Evolutionary conservation across 2,329 filamentous ascomycete species (phyloP).

Genomic region (Domatiomyces catenatus): DNA sequence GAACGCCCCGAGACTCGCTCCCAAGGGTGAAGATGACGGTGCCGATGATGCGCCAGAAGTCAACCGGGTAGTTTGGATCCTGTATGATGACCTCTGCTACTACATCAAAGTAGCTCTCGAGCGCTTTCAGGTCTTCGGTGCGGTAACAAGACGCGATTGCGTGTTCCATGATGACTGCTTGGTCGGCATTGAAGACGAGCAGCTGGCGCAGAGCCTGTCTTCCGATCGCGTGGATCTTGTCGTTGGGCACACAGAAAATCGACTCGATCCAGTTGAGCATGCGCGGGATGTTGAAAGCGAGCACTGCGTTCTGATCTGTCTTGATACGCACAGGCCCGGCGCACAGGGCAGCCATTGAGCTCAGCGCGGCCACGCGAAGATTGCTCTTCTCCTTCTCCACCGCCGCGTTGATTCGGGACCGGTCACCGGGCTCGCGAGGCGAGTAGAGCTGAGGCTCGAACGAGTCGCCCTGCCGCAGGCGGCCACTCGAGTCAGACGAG

Average conservation of each 20-base stretch:
- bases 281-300: slow-evolving; percentile 81
- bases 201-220: slow-evolving; percentile 76
- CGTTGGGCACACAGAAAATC: slow-evolving; percentile 83
- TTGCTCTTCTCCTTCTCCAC: slow-evolving; percentile 97
- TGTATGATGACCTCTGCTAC: slow-evolving; percentile 76
- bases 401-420: slow-evolving; percentile 66
- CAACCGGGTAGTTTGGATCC: slow-evolving; percentile 62
- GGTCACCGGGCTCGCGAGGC: slow-evolving; percentile 36
- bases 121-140: slow-evolving; percentile 61
- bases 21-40: slow-evolving; percentile 84
- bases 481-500: slow-evolving; percentile 76
- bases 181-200: slow-evolving; percentile 77
- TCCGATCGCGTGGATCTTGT: slow-evolving; percentile 82
- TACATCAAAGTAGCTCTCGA: slow-evolving; percentile 91
- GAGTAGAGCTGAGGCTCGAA: background rate
- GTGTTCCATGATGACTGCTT: slow-evolving; percentile 70
- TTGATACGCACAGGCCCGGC: slow-evolving; percentile 65
- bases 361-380: slow-evolving; percentile 74
- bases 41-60: slow-evolving; percentile 81
- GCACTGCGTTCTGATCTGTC: slow-evolving; percentile 70
- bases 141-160: slow-evolving; percentile 86
- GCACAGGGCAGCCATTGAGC: slow-evolving; percentile 88
- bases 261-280: slow-evolving; percentile 93
- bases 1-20: slow-evolving; percentile 75
- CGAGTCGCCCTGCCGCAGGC: slow-evolving; percentile 34